Conservation (phyloP, 1,284 basidiomycete genomes). For the Cryptococcus hybrid region DNA sequence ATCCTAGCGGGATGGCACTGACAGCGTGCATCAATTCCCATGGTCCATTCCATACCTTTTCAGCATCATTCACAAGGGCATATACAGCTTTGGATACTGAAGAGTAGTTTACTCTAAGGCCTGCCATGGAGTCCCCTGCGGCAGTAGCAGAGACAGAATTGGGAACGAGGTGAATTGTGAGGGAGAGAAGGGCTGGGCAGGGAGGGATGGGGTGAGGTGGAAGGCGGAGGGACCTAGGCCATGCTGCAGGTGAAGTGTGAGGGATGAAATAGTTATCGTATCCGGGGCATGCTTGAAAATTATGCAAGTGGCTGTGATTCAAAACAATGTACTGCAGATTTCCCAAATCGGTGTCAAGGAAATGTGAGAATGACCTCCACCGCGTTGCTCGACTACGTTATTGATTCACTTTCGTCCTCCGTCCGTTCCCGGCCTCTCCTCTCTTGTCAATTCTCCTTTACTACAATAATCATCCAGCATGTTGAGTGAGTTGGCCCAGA, state of each 20-base stretch:
- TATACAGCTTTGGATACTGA: slow-evolving; percentile 42
- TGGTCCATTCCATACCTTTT: slow-evolving; percentile 15
- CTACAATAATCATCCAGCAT: not conserved
- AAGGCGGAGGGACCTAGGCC: slow-evolving; percentile 49
- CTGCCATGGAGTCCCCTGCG: slow-evolving; percentile 37
- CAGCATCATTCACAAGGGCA: slow-evolving; percentile 12
- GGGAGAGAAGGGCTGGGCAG: slow-evolving; percentile 36
- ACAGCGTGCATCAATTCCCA: slow-evolving; percentile 25
- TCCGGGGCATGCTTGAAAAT: slow-evolving; percentile 20
- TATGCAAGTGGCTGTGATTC: not conserved
- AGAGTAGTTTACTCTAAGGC: slow-evolving; percentile 50
- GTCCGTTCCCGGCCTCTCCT: not conserved
- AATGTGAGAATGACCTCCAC: not conserved
- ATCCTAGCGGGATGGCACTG: slow-evolving; percentile 16
- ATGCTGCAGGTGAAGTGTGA: slow-evolving; percentile 39
- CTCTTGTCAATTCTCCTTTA: not conserved
- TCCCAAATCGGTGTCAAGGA: too few species aligned
- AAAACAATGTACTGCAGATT: too few species aligned
- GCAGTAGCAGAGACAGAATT: slow-evolving; percentile 33
- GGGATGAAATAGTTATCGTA: slow-evolving; percentile 35
- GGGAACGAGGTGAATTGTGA: slow-evolving; percentile 31
- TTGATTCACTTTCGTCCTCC: not conserved
- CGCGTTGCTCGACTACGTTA: not conserved
- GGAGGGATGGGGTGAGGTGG: slow-evolving; percentile 32
- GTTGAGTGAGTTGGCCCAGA: not conserved